These are phyloP conservation scores for Nadsonia commutata DNA, from an alignment of 1,139 yeast genomes.

Conservation along the genomic window DNA sequence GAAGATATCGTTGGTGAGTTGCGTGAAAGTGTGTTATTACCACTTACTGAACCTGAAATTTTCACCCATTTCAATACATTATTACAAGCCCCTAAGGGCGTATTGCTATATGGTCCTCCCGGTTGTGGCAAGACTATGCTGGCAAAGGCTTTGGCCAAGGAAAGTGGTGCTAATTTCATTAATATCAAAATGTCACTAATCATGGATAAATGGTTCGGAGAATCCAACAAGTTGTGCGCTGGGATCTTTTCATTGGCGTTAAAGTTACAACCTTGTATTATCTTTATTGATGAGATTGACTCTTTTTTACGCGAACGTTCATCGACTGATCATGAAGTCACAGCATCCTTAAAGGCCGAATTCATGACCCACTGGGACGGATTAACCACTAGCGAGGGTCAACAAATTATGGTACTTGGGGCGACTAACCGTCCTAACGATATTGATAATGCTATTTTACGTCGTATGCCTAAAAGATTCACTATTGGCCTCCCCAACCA, in stretches of 20 bases:
- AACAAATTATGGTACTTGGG: constrained; percentile 77
- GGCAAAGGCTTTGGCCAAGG: constrained; percentile 88
- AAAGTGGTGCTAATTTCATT: constrained; percentile 82
- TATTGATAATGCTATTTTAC: constrained; percentile 80
- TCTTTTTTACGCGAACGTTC: constrained; percentile 82
- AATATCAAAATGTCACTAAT: constrained; percentile 87
- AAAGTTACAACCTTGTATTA: constrained; percentile 85
- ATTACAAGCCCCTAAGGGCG: constrained; percentile 88
- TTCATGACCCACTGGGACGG: constrained; percentile 99
- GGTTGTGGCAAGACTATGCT: constrained; percentile 98
- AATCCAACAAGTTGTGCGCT: constrained; percentile 83
- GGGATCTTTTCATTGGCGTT: constrained; percentile 85
- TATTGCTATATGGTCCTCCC: constrained; percentile 86
- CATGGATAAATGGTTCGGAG: constrained; percentile 98
- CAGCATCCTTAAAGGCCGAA: constrained; percentile 89
- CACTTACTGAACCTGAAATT: constrained; percentile 42
- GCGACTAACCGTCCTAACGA: constrained; percentile 91
- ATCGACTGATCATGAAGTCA: constrained; percentile 84
- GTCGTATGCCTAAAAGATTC: constrained; percentile 88
- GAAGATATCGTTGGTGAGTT: constrained; percentile 71
- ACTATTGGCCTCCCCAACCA: constrained; percentile 61
- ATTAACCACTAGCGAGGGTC: constrained; percentile 39
- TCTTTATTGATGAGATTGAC: constrained; percentile 93
- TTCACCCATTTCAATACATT: constrained; percentile 22
- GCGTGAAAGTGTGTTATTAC: constrained; percentile 76